Evolutionary conservation across 2,329 filamentous ascomycete species (phyloP).

Genomic region (Fusarium phyllophilum): DNA sequence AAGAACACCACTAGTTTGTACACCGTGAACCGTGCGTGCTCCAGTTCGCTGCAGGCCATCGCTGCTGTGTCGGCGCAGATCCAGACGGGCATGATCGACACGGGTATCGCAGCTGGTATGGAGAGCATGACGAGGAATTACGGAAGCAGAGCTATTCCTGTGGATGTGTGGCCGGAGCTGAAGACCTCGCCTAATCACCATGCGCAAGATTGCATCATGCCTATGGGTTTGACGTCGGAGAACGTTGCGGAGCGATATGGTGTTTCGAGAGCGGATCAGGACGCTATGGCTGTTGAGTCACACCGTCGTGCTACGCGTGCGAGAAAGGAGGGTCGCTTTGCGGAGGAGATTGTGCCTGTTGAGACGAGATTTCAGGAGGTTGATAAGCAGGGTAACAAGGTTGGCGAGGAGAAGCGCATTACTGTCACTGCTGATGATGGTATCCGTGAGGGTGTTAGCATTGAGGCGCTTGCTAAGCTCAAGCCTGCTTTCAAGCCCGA

Average conservation of each 20-base stretch:
- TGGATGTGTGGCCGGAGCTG: slow-evolving; percentile 80
- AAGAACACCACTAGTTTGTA: slow-evolving; percentile 78
- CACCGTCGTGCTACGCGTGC: slow-evolving; percentile 80
- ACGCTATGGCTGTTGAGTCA: slow-evolving; percentile 80
- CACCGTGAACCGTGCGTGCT: slow-evolving; percentile 90
- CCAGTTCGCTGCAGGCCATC: slow-evolving; percentile 80
- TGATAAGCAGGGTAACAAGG: slow-evolving; percentile 67
- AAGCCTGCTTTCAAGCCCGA: slow-evolving; percentile 85
- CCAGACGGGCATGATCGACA: slow-evolving; percentile 74
- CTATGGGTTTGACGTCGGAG: slow-evolving; percentile 91
- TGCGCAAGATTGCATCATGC: slow-evolving; percentile 88
- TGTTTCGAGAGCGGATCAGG: slow-evolving; percentile 79
- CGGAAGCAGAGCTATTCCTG: slow-evolving; percentile 83
- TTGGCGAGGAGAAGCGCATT: slow-evolving; percentile 67
- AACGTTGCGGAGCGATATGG: slow-evolving; percentile 85
- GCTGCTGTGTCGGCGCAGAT: slow-evolving; percentile 80
- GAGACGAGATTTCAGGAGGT: slow-evolving; percentile 74
- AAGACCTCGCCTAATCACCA: slow-evolving; percentile 72
- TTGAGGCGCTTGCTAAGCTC: slow-evolving; percentile 78
- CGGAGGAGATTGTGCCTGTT: slow-evolving; percentile 82
- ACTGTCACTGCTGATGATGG: slow-evolving; percentile 85
- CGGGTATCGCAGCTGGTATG: slow-evolving; percentile 88
- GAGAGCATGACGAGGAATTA: slow-evolving; percentile 98
- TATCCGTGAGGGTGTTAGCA: slow-evolving; percentile 73
- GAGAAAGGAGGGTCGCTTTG: slow-evolving; percentile 75